Evolutionary conservation across 2,329 filamentous ascomycete species (phyloP), one percentile per base, ranked within the genome.

Genomic region (Epichloe gansuensis): DNA sequence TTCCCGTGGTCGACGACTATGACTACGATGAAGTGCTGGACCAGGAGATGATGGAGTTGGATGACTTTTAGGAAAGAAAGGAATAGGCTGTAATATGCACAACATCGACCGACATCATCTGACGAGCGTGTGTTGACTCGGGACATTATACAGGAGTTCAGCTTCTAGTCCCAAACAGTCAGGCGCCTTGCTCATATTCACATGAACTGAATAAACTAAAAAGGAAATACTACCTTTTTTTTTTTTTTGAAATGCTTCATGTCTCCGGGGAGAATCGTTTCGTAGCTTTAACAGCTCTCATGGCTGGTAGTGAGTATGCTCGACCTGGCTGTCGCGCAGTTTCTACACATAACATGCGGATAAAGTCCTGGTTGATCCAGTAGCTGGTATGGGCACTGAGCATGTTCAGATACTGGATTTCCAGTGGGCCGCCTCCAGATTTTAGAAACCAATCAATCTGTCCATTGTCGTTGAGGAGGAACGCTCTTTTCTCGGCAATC

Each of bases 391-490:
- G 93, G 8, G 93, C 93, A 53, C 89, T 88, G 52, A 98, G 72
- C 93, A 98, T 98, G 59, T 95, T 96, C 38, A 97, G 70, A 65
- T 98, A 98, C 69, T 97, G 91, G 25, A 96, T 90, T 68, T 95
- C 93, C 38, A 98, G 73, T 4, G 91, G 85, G 0, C 93, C 93
- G 2, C 88, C 86, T 0, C 89, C 87, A 7, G 88, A 90, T 48
- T 82, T 82, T 48, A 98, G 72, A 61, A 85, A 94, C 68, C 82
- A 98, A 66, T 98, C 93, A 42, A 98, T 84, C 69, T 98, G 93
- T 0, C 91, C 91, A 59, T 97, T 97, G 61, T 98, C 93, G 60
- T 98, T 98, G 4, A 98, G 78, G 7, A 95, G 67, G 56, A 83
- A 85, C 58, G 91, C 90, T 60, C 91, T 85, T 65, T 85, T 89